Evolutionary conservation across 75 land plant species (phyloP).

Genomic region (Ceratopteris richardii): DNA sequence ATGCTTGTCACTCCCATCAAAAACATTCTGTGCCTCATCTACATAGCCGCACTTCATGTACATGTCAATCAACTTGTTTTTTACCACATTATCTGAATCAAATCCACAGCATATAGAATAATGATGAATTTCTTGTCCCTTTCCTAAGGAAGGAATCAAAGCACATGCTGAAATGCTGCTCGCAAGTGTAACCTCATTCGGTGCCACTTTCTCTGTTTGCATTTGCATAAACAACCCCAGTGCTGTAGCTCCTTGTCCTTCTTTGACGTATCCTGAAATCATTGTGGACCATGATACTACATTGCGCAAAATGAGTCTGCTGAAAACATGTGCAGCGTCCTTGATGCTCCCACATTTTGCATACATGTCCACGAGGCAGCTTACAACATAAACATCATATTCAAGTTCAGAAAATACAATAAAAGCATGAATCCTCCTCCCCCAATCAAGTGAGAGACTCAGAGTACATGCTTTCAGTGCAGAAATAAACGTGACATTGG

Average conservation of each 20-base stretch:
- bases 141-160: background rate
- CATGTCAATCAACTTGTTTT: background rate
- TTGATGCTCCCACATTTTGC: constrained; percentile 11
- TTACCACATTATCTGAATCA: background rate
- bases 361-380: constrained; percentile 18
- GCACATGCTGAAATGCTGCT: constrained; percentile 5
- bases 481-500: background rate
- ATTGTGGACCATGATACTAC: constrained; percentile 15
- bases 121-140: constrained; percentile 6
- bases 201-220: constrained; percentile 31
- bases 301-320: background rate
- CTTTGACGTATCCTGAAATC: constrained; percentile 3
- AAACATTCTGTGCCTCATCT: constrained; percentile 2
- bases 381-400: constrained; percentile 2
- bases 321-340: constrained; percentile 6
- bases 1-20: background rate
- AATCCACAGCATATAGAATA: background rate
- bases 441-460: background rate
- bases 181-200: constrained; percentile 33
- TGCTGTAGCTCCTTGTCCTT: constrained; percentile 10
- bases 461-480: constrained; percentile 7
- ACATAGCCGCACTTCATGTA: background rate
- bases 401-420: constrained; percentile 5
- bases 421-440: constrained; percentile 9
- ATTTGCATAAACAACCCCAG: constrained; percentile 43